Conservation (phyloP, 2,329 filamentous ascomycete species). For the Capronia epimyces region DNA sequence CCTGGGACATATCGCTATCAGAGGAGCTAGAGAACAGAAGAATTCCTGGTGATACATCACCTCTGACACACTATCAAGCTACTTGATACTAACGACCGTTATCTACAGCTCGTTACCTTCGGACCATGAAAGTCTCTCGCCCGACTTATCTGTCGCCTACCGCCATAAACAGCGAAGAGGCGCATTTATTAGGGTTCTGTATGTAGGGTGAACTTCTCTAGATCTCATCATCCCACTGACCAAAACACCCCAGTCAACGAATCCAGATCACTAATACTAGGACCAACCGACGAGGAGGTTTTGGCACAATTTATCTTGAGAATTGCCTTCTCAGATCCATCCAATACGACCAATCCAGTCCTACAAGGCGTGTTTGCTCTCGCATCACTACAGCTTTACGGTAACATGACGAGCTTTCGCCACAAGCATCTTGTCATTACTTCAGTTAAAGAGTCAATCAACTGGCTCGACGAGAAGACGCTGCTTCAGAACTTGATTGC, state of each 20-base stretch:
- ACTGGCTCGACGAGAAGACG: conserved; percentile 23
- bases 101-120: conserved; percentile 17
- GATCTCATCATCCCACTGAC: conserved; percentile 8
- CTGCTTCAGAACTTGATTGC: conserved; percentile 24
- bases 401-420: conserved; percentile 18
- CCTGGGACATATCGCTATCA: conserved; percentile 18
- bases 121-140: conserved; percentile 16
- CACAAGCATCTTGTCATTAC: conserved; percentile 19
- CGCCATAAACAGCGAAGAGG: conserved; percentile 13
- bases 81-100: conserved; percentile 7
- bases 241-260: conserved; percentile 13
- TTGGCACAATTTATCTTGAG: conserved; percentile 15
- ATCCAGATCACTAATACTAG: conserved; percentile 19
- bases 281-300: conserved; percentile 17
- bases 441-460: conserved; percentile 19
- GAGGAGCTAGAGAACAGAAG: conserved; percentile 14
- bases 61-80: conserved; percentile 8
- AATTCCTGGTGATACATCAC: conserved; percentile 11
- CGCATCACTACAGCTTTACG: conserved; percentile 18
- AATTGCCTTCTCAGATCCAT: conserved; percentile 16
- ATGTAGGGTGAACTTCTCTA: conserved; percentile 6
- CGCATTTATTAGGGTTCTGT: conserved; percentile 19
- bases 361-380: conserved; percentile 21
- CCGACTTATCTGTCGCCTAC: conserved; percentile 17
- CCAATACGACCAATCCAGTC: conserved; percentile 17